phyloP scores from a whole-genome alignment of 495 filamentous ascomycete species.

The Antarctomyces pellizariae region DNA sequence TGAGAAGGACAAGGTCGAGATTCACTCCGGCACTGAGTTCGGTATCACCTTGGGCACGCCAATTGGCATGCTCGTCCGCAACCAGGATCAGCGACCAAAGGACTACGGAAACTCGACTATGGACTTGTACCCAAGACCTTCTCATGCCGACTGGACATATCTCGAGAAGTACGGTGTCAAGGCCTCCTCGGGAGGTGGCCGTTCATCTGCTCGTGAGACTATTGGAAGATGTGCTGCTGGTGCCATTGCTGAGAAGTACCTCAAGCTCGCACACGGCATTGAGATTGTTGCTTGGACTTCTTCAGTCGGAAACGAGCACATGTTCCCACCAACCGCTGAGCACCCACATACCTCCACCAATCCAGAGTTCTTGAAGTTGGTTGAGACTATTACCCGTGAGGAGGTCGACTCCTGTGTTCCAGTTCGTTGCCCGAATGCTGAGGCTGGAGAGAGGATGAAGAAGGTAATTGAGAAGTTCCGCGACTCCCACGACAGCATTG shows the following conservation, averaged over 20 bases:
- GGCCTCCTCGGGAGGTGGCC: constrained; percentile 76
- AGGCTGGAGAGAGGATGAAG: constrained; percentile 46
- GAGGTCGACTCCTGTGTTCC: constrained; percentile 68
- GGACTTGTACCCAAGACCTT: constrained; percentile 75
- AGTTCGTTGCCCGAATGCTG: constrained; percentile 60
- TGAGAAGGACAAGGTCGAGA: constrained; percentile 78
- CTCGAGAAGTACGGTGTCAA: constrained; percentile 94
- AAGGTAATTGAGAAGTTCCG: constrained; percentile 57
- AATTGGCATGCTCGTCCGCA: constrained; percentile 68
- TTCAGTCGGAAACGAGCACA: constrained; percentile 60
- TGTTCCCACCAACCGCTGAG: constrained; percentile 57
- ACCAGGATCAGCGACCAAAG: constrained; percentile 83
- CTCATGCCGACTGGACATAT: constrained; percentile 93
- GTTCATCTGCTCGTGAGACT: constrained; percentile 83
- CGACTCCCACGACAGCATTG: constrained; percentile 74
- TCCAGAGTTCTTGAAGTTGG: constrained; percentile 55
- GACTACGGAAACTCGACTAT: constrained; percentile 87
- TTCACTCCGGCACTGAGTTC: constrained; percentile 86
- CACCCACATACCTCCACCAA: constrained; percentile 58
- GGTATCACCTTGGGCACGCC: constrained; percentile 84
- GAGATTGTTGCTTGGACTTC: constrained; percentile 84
- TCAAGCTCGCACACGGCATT: constrained; percentile 53
- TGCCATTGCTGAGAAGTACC: constrained; percentile 84
- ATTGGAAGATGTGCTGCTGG: constrained; percentile 89
- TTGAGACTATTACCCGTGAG: constrained; percentile 49